Base-by-base conservation (phyloP, 2,329 filamentous ascomycete species). In the Alternaria longipes region DNA sequence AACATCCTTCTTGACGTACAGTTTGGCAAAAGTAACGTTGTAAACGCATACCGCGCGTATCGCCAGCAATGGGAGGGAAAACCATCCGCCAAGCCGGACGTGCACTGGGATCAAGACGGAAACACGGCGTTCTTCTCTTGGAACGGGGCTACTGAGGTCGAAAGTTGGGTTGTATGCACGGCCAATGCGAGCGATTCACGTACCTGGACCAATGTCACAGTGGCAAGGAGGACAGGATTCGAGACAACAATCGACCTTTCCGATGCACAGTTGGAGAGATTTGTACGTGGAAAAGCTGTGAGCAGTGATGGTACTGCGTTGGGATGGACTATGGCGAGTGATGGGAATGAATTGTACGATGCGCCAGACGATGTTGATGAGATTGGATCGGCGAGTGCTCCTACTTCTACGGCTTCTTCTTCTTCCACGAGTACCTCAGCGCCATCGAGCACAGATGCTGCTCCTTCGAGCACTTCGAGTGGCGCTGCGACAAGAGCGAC, bases 1-100 rank as follows among this genome's bases (percentile, higher is more conserved):
- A 70, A 75, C 7, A 63, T 81, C 16, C 67, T 84, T 3, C 80
- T 81, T 56, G 78, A 81, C 45, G 73, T 78, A 1, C 81, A 83
- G 53, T 79, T 82, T 49, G 79, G 76, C n/a, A 71, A 62, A 34
- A 64, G 47, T 68, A 50, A 76, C 22, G 45, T 72, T 8, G 74
- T 78, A 9, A 78, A 78, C 45, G 73, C 66, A 8, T 81, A 81
- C 58, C 79, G 79, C 24, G 73, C 72, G 12, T 78, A 70, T 59
- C 78, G 78, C 54, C 54, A 60, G 3, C 36, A 44, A 9, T 74
- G 71, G 72, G 41, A 60, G 20, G 71, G 68, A 1, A 63, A 59
- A 18, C 72, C 71, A 4, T 18, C 46, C 5, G 65, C 57, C 2
- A 64, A 58, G 12, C 70, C 72, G 3, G 63, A 67, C 34, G 46